Percentiles rank a stretch among this genome's conserved stretches.
Conservation (phyloP, 176 grass and related monocot genomes). For the Echinochloa phyllopogon region DNA sequence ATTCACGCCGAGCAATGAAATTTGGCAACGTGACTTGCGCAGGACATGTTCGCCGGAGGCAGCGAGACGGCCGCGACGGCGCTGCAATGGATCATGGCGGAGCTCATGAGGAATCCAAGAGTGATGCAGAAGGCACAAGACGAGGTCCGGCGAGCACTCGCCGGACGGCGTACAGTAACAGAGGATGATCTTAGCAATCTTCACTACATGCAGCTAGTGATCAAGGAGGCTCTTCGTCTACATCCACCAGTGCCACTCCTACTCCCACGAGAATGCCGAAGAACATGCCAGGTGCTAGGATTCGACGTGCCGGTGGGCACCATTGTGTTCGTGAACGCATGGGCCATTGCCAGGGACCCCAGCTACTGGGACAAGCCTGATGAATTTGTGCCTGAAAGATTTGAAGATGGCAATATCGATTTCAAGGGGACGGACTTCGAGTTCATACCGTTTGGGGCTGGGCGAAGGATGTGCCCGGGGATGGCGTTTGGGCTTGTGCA, state of each 20-base stretch:
- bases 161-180: background rate
- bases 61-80: constrained; percentile 40
- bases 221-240: constrained; percentile 48
- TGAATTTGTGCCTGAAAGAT: constrained; percentile 36
- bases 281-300: constrained; percentile 4
- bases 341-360: constrained; percentile 43
- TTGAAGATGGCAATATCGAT: background rate
- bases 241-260: constrained; percentile 38
- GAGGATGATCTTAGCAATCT: constrained; percentile 4
- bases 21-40: background rate
- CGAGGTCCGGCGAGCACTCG: constrained; percentile 3
- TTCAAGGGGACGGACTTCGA: constrained; percentile 48
- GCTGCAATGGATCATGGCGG: constrained; percentile 51
- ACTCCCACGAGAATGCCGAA: constrained; percentile 31
- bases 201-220: constrained; percentile 25
- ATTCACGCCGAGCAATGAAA: background rate
- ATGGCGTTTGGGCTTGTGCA: constrained; percentile 36
- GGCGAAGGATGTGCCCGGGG: constrained; percentile 47
- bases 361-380: background rate
- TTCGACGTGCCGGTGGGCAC: constrained; percentile 42
- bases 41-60: constrained; percentile 53
- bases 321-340: constrained; percentile 40
- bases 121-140: constrained; percentile 30
- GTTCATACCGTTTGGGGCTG: constrained; percentile 33
- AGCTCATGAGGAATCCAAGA: constrained; percentile 36